Base-by-base conservation (phyloP, 2,329 filamentous ascomycete genomes). In the Lecanicillium sp. region DNA sequence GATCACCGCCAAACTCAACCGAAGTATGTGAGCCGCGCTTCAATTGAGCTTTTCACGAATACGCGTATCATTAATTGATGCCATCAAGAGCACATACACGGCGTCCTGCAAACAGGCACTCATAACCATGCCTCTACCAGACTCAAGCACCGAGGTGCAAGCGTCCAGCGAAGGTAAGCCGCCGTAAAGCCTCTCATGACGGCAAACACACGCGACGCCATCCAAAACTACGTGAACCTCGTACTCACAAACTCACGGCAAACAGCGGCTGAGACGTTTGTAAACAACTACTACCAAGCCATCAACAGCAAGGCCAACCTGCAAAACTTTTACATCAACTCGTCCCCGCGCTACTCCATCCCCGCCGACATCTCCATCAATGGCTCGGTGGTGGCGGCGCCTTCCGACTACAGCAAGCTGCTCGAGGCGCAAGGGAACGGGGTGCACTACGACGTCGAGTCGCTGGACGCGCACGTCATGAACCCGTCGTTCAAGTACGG, bases 361-460 rank as follows among this genome's bases (percentile, higher is more conserved):
- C 66, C 69, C 25, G 71, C 85, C 37, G 77, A 80, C 55, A 88
- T 95, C 52, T 75, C 79, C 51, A 81, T 88, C 69, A 94, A 94
- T 64, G 87, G 88, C 50, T 79, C 79, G 34, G 61, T 75, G 3
- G 65, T 86, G 28, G 60, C 72, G 25, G 71, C 77, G 40, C 81
- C 80, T 0, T 63, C 67, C 36, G 78, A 79, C 32, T 81, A 88
- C 51, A 77, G 82, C 50, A 70, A 71, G 14, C 72, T 87, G 19
- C 84, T 88, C 47, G 71, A 79, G 41, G 72, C 72, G 5, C 77
- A 87, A 42, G 61, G 77, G 66, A 32, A 61, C 48, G 49, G 65
- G 63, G 62, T 80, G 13, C 62, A 70, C 49, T 92, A 87, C 62
- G 84, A 90, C 40, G 70, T 87, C 40, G 80, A 87, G 53, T 79